Evolutionary conservation across 306 rosid species (phyloP).

Genomic region (Comarum palustre): DNA sequence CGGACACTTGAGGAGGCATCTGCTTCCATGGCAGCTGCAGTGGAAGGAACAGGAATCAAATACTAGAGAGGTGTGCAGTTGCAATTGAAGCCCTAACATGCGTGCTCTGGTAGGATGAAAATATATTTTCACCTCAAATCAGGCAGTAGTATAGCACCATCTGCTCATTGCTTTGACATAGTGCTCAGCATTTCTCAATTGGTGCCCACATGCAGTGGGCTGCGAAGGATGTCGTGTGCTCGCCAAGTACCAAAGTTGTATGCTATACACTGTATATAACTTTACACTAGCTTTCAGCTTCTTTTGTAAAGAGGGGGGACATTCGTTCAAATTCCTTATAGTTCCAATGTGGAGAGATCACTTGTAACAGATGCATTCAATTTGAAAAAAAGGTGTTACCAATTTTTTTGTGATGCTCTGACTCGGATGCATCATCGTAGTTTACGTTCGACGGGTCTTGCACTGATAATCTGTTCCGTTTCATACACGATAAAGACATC

Average conservation of each 20-base stretch:
- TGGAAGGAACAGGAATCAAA: slow-evolving; percentile 62
- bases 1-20: slow-evolving; percentile 98
- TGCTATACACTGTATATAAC: slow-evolving; percentile 60
- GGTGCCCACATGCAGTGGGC: slow-evolving; percentile 23
- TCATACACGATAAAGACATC: neutral
- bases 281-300: slow-evolving; percentile 48
- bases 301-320: slow-evolving; percentile 57
- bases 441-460: neutral
- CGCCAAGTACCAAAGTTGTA: slow-evolving; percentile 33
- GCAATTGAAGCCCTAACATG: slow-evolving; percentile 11
- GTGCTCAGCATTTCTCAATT: slow-evolving; percentile 23
- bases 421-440: slow-evolving; percentile 17
- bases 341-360: slow-evolving; percentile 35
- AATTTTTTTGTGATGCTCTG: slow-evolving; percentile 21
- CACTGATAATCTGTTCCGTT: neutral
- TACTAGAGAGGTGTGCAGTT: slow-evolving; percentile 32
- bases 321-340: slow-evolving; percentile 24
- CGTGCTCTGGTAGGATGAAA: slow-evolving; percentile 18
- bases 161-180: slow-evolving; percentile 24
- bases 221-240: slow-evolving; percentile 28
- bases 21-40: slow-evolving; percentile 82
- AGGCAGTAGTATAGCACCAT: slow-evolving; percentile 7
- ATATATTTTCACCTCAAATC: slow-evolving; percentile 15
- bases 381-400: slow-evolving; percentile 3
- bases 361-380: slow-evolving; percentile 27